Evolutionary conservation across 257 asterid species (phyloP).

Genomic region (Vinca minor): DNA sequence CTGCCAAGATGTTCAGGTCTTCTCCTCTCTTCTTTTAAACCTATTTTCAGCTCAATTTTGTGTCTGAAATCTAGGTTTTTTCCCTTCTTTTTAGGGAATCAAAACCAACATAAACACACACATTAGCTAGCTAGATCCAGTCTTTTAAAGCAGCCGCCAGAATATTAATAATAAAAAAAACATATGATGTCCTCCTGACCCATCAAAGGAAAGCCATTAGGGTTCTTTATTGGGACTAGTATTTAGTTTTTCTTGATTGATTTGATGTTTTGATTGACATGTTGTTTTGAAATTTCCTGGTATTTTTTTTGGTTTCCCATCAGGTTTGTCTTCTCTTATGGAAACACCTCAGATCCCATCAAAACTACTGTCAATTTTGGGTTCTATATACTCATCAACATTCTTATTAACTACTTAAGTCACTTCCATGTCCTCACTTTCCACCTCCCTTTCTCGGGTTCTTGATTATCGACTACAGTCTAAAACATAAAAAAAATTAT

Average conservation of each 20-base stretch:
- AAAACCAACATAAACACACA: not conserved
- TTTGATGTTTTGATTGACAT: conserved; percentile 37
- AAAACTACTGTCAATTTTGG: conserved; percentile 19
- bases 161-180: too few relatives aligned
- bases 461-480: too few relatives aligned
- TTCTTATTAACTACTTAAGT: conserved; percentile 52
- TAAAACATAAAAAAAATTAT: too few relatives aligned
- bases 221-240: too few relatives aligned
- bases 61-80: conserved; percentile 56
- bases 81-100: conserved; percentile 55
- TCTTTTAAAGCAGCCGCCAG: conserved; percentile 42
- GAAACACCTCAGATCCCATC: conserved; percentile 37
- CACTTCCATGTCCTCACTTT: conserved; percentile 44
- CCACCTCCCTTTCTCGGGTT: not conserved
- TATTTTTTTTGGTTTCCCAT: not conserved
- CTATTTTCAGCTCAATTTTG: conserved; percentile 37
- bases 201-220: conserved; percentile 5
- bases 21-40: not conserved
- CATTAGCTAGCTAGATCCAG: conserved; percentile 4
- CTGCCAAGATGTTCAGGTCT: conserved; percentile 48
- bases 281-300: conserved; percentile 9
- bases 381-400: conserved; percentile 19
- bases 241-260: conserved; percentile 20
- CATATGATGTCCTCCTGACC: conserved; percentile 15
- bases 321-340: conserved; percentile 37